phyloP scores from a whole-genome alignment of 1,139 yeast species.

The Yamadazyma triangularis region DNA sequence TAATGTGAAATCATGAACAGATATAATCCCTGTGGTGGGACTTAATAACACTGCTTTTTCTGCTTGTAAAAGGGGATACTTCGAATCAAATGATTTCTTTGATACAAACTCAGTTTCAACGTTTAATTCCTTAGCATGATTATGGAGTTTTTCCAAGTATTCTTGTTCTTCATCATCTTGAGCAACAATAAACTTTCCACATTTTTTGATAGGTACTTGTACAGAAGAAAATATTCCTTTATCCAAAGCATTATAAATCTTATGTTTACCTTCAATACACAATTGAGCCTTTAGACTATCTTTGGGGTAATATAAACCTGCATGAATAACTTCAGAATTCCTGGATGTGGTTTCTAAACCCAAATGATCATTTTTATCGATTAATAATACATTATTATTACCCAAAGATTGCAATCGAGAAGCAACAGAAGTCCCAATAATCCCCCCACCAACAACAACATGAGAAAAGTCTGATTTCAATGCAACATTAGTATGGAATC shows the following conservation, averaged over 20 bases:
- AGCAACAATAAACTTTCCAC: constrained; percentile 91
- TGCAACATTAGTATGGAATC: neutral
- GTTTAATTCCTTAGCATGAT: constrained; percentile 45
- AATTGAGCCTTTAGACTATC: constrained; percentile 62
- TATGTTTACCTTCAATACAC: constrained; percentile 69
- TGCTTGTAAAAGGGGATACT: constrained; percentile 58
- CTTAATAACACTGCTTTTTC: constrained; percentile 65
- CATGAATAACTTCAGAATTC: constrained; percentile 90
- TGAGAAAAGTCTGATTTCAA: constrained; percentile 60
- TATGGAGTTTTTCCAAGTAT: constrained; percentile 49
- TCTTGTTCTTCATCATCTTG: constrained; percentile 63
- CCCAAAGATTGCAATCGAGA: constrained; percentile 51
- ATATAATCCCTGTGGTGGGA: constrained; percentile 83
- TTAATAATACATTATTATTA: constrained; percentile 50
- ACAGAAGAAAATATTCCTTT: constrained; percentile 29
- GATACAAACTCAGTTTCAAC: constrained; percentile 61
- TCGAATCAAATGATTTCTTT: constrained; percentile 31
- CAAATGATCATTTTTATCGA: constrained; percentile 61
- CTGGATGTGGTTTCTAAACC: constrained; percentile 84
- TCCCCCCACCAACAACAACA: constrained; percentile 83
- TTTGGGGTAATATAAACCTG: constrained; percentile 78
- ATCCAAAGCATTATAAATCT: constrained; percentile 50
- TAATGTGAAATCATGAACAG: constrained; percentile 71
- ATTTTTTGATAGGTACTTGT: constrained; percentile 49
- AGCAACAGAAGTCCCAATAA: constrained; percentile 80